Conservation (phyloP, 1,284 basidiomycete genomes). For the Fistulinella staudtii region DNA sequence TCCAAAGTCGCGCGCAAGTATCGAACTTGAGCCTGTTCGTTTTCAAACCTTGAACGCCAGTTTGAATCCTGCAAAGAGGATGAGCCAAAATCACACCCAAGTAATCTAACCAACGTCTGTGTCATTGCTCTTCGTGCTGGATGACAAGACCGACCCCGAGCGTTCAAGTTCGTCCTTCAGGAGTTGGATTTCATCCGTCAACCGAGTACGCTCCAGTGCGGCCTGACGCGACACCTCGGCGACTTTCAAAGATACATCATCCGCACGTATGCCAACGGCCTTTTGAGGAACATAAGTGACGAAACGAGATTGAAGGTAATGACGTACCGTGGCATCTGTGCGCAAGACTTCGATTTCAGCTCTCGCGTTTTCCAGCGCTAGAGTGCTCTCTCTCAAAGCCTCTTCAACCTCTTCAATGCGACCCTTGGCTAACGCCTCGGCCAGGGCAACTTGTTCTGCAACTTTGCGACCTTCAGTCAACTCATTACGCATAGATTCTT, state of each 20-base stretch:
- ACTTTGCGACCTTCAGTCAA: slow-evolving; percentile 60
- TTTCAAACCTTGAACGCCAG: slow-evolving; percentile 38
- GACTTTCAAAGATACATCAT: slow-evolving; percentile 34
- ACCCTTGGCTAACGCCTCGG: slow-evolving; percentile 57
- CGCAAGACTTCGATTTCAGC: slow-evolving; percentile 87
- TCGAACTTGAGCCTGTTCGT: slow-evolving; percentile 39
- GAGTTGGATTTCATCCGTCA: slow-evolving; percentile 51
- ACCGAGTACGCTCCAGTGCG: slow-evolving; percentile 41
- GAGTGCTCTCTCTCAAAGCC: slow-evolving; percentile 84
- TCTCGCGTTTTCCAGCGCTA: slow-evolving; percentile 85
- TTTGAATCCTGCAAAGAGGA: slow-evolving; percentile 19
- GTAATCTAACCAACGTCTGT: slow-evolving; percentile 13
- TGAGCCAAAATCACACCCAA: slow-evolving; percentile 19
- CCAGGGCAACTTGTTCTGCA: slow-evolving; percentile 57
- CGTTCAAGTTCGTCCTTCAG: slow-evolving; percentile 49
- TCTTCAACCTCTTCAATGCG: slow-evolving; percentile 83
- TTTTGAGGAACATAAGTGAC: slow-evolving; percentile 13
- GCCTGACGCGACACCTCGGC: slow-evolving; percentile 40
- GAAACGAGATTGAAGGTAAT: neutral
- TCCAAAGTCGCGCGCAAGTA: slow-evolving; percentile 38
- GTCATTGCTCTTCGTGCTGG: slow-evolving; percentile 1
- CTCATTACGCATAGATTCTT: slow-evolving; percentile 69
- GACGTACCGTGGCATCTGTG: slow-evolving; percentile 69
- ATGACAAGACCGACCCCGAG: slow-evolving; percentile 22
- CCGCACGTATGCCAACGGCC: slow-evolving; percentile 25